Evolutionary conservation across 768 basidiomycete genomes (phyloP).

Genomic region (Mycena chlorophos): DNA sequence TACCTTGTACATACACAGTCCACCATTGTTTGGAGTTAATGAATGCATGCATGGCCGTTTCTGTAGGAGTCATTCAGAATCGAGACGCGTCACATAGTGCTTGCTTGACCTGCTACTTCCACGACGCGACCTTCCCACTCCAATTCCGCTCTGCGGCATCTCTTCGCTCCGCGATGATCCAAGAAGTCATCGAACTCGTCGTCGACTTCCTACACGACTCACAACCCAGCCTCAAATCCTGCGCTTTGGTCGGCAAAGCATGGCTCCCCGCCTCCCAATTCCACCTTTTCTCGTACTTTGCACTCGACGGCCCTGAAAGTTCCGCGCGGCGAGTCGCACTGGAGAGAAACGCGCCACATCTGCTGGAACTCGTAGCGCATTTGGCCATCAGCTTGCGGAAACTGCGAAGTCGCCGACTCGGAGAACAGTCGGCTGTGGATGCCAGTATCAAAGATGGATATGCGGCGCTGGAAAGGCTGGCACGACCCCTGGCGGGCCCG

Average conservation of each 20-base stretch:
- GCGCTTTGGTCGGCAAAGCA: not conserved
- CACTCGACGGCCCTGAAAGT: not conserved
- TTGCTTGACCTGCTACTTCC: not conserved
- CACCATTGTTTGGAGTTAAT: not conserved
- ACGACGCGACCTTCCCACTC: not conserved
- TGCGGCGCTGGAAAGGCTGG: too few species aligned
- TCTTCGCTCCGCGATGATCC: not conserved
- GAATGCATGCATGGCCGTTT: too few species aligned
- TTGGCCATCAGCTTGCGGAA: not conserved
- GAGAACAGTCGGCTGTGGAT: too few species aligned
- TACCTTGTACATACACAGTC: not conserved
- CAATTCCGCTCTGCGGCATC: not conserved
- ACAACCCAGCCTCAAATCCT: not conserved
- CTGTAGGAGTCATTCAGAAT: not conserved
- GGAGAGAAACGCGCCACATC: not conserved
- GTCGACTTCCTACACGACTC: conserved; percentile 14
- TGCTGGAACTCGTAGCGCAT: not conserved
- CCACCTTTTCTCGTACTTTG: conserved; percentile 9
- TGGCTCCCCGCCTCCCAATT: conserved; percentile 5
- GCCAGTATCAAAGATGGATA: too few species aligned
- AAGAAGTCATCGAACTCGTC: conserved; percentile 6
- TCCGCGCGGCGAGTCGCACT: not conserved
- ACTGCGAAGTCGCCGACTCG: not conserved
- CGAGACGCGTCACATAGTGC: not conserved
- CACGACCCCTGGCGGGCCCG: not conserved